Evolutionary conservation across 768 basidiomycete genomes (phyloP).

Genomic region (Symmetrospora coprosmae): DNA sequence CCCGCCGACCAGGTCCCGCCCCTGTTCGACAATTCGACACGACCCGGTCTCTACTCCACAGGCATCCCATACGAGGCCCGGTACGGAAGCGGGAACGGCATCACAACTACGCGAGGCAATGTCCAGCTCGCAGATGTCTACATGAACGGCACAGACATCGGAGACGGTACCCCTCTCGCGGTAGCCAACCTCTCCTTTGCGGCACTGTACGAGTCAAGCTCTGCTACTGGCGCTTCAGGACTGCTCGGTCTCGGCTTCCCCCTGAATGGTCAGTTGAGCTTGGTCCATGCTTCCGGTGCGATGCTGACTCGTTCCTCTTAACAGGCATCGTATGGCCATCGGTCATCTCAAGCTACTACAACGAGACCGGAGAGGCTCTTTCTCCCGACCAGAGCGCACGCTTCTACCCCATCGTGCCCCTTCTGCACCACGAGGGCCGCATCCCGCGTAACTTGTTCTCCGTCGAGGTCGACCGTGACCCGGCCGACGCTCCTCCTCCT

Average conservation of each 20-base stretch:
- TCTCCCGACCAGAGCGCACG: background rate
- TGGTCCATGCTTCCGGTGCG: too few species aligned
- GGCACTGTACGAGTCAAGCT: constrained; percentile 2
- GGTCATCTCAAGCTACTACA: background rate
- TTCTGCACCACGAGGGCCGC: background rate
- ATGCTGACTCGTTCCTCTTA: too few species aligned
- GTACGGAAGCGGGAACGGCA: constrained; percentile 9
- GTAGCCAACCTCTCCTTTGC: constrained; percentile 19
- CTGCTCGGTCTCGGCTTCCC: constrained; percentile 17
- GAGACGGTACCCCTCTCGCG: too few species aligned
- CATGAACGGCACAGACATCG: constrained; percentile 14
- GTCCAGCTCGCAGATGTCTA: background rate
- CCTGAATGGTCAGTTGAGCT: background rate
- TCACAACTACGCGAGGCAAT: constrained; percentile 3
- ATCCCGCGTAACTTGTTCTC: background rate
- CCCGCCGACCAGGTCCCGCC: background rate
- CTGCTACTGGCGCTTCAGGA: background rate
- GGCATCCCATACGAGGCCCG: constrained; percentile 11
- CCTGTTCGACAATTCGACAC: constrained; percentile 7
- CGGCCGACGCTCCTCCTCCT: too few species aligned
- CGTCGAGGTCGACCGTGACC: background rate
- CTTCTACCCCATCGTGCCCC: constrained; percentile 4
- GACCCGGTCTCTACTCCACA: background rate
- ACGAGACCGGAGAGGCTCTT: background rate
- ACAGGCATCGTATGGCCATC: background rate